Evolutionary conservation across 305 asterid species (phyloP), one percentile per base, ranked within the genome.

Genomic region (Fraxinus baroniana): DNA sequence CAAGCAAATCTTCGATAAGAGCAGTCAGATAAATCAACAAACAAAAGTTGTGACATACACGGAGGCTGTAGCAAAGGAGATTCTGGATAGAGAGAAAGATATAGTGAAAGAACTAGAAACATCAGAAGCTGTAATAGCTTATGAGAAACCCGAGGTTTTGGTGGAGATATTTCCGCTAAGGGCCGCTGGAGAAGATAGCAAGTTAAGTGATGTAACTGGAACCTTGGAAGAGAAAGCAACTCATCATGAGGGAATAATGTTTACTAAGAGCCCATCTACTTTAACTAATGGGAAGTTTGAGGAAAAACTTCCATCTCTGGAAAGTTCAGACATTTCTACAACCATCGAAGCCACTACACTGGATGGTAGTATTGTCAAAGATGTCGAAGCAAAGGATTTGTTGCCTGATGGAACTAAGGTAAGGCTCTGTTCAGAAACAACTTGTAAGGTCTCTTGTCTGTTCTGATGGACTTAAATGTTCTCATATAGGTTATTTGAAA

Each of bases 151-250:
- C 17, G 89, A 87, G 78, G 84, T 89, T 83, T 86, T 85, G 15
- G 99, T 94, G 84, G 99, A 96, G 86, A 92, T 85, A 71, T 94
- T 94, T 89, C 99, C 98, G 1, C 52, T 90, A 52, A 86, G 90
- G 84, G 93, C 97, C 4, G 89, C 79, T 72, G 90, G 80, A 82
- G 86, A 80, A 78, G 84, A 85, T 60, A 88, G 66, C 79, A 83
- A 86, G 41, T 62, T 81, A 39, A 81, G 33, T 62, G 85, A 83
- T 78, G 37, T 78, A 87, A 75, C 46, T 83, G 82, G 79, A 78
- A 78, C 79, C 73, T 70, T 28, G 71, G 83, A 86, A 83, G 89
- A 77, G 66, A 82, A 41, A 52, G 87, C 76, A 74, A 80, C 15
- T 71, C 84, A 82, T 55, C 85, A 82, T 17, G 90, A 87, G 33